Percentiles rank a stretch among this genome's conserved stretches.
These are phyloP conservation scores for Helotiales sp. DNA, from an alignment of 2,329 filamentous ascomycete genomes.

Conservation along the genomic window DNA sequence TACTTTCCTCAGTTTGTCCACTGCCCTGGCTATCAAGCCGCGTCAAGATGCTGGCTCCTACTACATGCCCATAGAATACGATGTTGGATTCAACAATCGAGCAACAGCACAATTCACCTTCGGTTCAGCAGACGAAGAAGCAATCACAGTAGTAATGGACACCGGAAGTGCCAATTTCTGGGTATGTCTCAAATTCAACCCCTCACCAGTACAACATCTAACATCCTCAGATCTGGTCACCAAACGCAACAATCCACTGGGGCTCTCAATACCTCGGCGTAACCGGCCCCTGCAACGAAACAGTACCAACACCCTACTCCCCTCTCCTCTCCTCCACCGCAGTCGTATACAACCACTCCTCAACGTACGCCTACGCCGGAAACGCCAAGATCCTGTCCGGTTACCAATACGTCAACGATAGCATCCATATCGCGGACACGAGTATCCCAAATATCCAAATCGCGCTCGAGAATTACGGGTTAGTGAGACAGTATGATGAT, in stretches of 20 bases:
- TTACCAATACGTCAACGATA: slow-evolving; percentile 24
- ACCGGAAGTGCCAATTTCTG: slow-evolving; percentile 22
- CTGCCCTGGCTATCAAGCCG: not conserved
- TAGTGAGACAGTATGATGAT: slow-evolving; percentile 22
- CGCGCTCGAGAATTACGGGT: slow-evolving; percentile 30
- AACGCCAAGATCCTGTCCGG: slow-evolving; percentile 20
- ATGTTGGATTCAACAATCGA: slow-evolving; percentile 16
- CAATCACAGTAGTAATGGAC: slow-evolving; percentile 21
- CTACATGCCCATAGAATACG: slow-evolving; percentile 22
- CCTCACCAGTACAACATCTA: not conserved
- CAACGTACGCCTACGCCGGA: slow-evolving; percentile 18
- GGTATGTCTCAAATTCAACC: slow-evolving; percentile 4
- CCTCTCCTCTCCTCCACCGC: slow-evolving; percentile 13
- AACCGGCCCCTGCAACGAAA: slow-evolving; percentile 17
- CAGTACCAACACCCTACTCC: slow-evolving; percentile 17
- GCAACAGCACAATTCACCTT: slow-evolving; percentile 22
- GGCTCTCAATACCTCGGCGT: slow-evolving; percentile 21
- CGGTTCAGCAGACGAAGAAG: slow-evolving; percentile 10
- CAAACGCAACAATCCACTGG: slow-evolving; percentile 17
- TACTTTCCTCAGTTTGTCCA: slow-evolving; percentile 5
- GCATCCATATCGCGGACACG: slow-evolving; percentile 22
- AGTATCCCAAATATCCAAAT: slow-evolving; percentile 30
- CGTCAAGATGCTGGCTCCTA: slow-evolving; percentile 7
- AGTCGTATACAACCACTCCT: slow-evolving; percentile 5
- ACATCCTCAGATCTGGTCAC: slow-evolving; percentile 15